Evolutionary conservation across 2,329 filamentous ascomycete species (phyloP).

Genomic region (Mycocentrospora acerina): DNA sequence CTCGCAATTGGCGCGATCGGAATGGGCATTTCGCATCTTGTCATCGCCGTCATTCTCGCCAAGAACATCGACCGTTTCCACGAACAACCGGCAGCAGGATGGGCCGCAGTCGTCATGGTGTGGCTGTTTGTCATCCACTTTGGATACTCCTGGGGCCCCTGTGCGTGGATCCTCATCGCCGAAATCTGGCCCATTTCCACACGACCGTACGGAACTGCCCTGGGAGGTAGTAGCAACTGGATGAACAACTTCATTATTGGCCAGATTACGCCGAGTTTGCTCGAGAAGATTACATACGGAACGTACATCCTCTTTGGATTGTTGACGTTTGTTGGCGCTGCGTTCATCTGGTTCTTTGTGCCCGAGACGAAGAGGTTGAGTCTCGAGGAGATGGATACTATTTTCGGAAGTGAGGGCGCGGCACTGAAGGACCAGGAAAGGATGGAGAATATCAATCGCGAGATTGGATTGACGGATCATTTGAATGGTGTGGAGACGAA

Average conservation of each 20-base stretch:
- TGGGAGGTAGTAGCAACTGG: constrained; percentile 58
- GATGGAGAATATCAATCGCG: constrained; percentile 70
- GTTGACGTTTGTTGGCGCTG: constrained; percentile 63
- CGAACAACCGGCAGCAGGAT: constrained; percentile 62
- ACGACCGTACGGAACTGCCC: constrained; percentile 66
- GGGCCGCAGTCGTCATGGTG: constrained; percentile 68
- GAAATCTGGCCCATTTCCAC: constrained; percentile 74
- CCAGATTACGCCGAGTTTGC: constrained; percentile 69
- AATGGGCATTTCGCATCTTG: constrained; percentile 70
- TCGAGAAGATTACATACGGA: constrained; percentile 65
- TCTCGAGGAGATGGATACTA: constrained; percentile 62
- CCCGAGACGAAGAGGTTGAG: constrained; percentile 57
- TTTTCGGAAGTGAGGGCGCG: constrained; percentile 66
- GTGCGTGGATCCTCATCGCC: constrained; percentile 72
- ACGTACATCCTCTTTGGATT: constrained; percentile 72
- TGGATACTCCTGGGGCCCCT: constrained; percentile 74
- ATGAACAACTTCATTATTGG: constrained; percentile 64
- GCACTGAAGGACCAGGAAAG: constrained; percentile 68
- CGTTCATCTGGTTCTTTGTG: constrained; percentile 53
- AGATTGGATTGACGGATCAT: constrained; percentile 62
- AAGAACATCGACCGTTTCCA: constrained; percentile 61
- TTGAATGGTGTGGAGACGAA: no score
- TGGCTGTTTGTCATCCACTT: constrained; percentile 77
- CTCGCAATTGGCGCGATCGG: constrained; percentile 66
- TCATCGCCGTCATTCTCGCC: constrained; percentile 70